Base-by-base conservation (phyloP, 2,329 filamentous ascomycete species). In the Cytospora leucostoma region DNA sequence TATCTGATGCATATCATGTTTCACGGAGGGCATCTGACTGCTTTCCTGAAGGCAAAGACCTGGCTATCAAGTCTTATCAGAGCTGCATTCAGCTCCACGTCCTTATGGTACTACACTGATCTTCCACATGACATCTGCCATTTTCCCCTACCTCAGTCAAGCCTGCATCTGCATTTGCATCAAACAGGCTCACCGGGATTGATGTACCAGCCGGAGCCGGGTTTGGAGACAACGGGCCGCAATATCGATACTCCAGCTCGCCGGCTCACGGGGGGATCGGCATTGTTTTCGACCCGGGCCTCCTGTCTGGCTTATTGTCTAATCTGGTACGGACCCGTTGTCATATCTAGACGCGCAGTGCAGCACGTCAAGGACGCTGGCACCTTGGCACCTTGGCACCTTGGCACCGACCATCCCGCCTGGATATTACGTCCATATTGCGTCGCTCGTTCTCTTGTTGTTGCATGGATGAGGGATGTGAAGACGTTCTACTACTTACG, bases 311-410 rank as follows among this genome's bases (percentile, higher is more conserved):
- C 51, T 34, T 33, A 40, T 50, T 52, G 49, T 37, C 44, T 59
- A 53, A 37, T 40, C 32, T 44, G 47, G 35, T 49, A 49, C 49
- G 47, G 56, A 35, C 56, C 56, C 33, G 56, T 59, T 49, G 47
- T 59, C 47, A 59, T 49, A 51, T 17, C 19, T 52, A 21, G 11
- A 4, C 50, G 38, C 15, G 47, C 17, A 53, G 49, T 47, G 52
- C n/a, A 8, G 37, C 17, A 44, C 51, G 47, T 52, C 56, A 53
- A 37, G 57, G 57, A 34, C 57, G 51, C 57, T 52, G 47, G 56
- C 40, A 35, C 38, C 27, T 27, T 27, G 27, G 27, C 27, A 27
- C 47, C 56, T n/a, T 52, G 47, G 56, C 40, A 35, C 38, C 27
- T 27, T 27, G 27, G 27, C 27, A 27, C 47, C 56, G 19, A 40